phyloP scores from a whole-genome alignment of 2,329 filamentous ascomycete species.

The Bipolaris bicolor region DNA sequence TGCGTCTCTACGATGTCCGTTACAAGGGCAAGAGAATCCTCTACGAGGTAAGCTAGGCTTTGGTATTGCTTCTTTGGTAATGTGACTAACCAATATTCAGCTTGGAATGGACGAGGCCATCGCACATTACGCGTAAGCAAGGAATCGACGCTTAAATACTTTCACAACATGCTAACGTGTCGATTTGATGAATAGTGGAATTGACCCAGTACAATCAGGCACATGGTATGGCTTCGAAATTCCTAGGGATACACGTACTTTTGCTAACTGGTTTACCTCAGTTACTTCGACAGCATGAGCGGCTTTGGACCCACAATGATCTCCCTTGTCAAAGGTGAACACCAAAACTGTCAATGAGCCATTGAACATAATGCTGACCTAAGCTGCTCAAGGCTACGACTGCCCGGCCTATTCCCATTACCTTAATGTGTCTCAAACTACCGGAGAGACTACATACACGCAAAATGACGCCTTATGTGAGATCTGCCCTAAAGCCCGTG shows the following conservation, averaged over 20 bases:
- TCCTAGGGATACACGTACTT: not conserved
- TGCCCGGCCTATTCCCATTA: slow-evolving; percentile 1
- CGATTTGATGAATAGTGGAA: not conserved
- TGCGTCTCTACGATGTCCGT: slow-evolving; percentile 1
- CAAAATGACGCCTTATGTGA: not conserved
- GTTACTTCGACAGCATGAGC: not conserved
- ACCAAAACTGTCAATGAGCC: not conserved
- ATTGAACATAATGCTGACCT: not conserved
- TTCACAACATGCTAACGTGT: not conserved
- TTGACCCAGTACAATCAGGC: slow-evolving; percentile 1
- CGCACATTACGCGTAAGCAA: slow-evolving; percentile 1
- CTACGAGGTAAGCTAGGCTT: not conserved
- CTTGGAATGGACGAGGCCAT: slow-evolving; percentile 2
- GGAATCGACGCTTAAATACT: not conserved
- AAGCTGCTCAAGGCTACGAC: not conserved
- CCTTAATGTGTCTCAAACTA: slow-evolving; percentile 1
- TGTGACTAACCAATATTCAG: not conserved
- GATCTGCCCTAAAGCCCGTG: not conserved
- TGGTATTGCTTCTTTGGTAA: not conserved
- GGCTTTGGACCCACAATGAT: slow-evolving; percentile 1
- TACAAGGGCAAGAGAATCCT: slow-evolving; percentile 1
- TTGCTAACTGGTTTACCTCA: not conserved
- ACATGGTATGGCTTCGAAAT: not conserved
- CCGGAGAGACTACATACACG: not conserved
- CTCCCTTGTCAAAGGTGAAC: not conserved